phyloP scores from a whole-genome alignment of 2,329 filamentous ascomycete species.

The Colletotrichum sp. region DNA sequence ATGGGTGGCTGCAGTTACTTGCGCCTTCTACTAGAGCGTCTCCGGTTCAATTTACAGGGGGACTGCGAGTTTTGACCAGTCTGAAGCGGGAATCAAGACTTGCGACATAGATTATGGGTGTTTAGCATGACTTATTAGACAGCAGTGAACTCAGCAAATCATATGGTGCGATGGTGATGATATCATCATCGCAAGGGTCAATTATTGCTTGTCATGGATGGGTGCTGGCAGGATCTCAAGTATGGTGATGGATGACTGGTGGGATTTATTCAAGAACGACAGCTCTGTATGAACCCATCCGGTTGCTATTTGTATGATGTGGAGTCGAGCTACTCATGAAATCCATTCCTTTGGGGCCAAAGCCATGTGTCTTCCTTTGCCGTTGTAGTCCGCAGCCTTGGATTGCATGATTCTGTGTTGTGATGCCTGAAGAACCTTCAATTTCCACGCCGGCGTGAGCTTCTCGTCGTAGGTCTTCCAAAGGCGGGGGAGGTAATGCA shows the following conservation, averaged over 20 bases:
- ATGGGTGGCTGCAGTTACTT: background rate
- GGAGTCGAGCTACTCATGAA: background rate
- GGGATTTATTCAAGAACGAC: background rate
- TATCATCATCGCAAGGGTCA: background rate
- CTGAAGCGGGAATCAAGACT: background rate
- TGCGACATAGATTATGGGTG: background rate
- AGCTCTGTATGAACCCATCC: background rate
- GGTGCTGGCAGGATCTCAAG: background rate
- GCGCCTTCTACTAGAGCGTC: background rate
- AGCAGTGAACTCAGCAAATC: background rate
- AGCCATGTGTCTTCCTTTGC: slow-evolving; percentile 32
- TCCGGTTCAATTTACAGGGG: background rate
- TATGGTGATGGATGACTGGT: background rate
- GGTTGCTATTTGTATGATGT: background rate
- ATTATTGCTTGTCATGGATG: background rate
- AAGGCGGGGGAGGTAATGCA: slow-evolving; percentile 43
- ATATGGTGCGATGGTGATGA: background rate
- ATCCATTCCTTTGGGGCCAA: slow-evolving; percentile 27
- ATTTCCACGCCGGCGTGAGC: slow-evolving; percentile 22
- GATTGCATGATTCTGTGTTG: slow-evolving; percentile 32
- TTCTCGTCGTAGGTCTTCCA: slow-evolving; percentile 30
- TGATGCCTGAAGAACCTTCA: slow-evolving; percentile 29
- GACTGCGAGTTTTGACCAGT: background rate
- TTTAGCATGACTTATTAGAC: background rate
- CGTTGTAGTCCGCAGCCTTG: slow-evolving; percentile 28